Conservation (phyloP, 805 yeast species). For the Cyberlindnera mycetangii region DNA sequence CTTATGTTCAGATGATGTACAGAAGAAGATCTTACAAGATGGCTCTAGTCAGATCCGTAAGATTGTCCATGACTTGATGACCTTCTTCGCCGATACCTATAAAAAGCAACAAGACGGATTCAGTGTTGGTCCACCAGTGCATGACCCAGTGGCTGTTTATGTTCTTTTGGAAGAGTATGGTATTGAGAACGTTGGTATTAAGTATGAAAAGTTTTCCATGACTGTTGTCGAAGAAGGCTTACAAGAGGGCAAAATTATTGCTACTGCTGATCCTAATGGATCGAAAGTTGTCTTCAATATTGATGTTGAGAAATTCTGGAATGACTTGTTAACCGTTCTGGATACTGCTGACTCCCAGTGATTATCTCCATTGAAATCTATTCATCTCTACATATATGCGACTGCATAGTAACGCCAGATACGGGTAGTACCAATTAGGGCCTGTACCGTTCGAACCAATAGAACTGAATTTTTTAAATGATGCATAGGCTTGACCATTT, state of each 20-base stretch:
- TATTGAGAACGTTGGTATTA: conserved; percentile 16
- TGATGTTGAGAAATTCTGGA: conserved; percentile 46
- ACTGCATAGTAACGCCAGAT: too few species aligned
- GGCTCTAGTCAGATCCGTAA: conserved; percentile 43
- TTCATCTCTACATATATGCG: not conserved
- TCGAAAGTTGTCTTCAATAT: conserved; percentile 38
- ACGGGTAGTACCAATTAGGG: too few species aligned
- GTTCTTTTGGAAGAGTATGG: conserved; percentile 43
- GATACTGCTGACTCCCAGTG: conserved; percentile 16
- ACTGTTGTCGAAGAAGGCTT: conserved; percentile 2
- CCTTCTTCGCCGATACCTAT: conserved; percentile 47
- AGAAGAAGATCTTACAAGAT: conserved; percentile 36
- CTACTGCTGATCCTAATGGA: conserved; percentile 29
- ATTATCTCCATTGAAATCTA: not conserved
- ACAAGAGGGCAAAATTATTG: conserved; percentile 11
- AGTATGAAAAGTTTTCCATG: conserved; percentile 5
- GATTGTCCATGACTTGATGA: conserved; percentile 52
- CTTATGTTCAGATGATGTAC: conserved; percentile 44
- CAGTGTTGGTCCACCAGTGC: conserved; percentile 66
- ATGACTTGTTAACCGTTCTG: conserved; percentile 37
- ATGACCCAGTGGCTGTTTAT: conserved; percentile 74
- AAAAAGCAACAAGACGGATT: conserved; percentile 38
- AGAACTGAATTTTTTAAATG: too few species aligned
- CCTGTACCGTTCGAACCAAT: too few species aligned
- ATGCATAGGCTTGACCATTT: too few species aligned